Conservation (phyloP, 331 rosid species). For the Telfairia occidentalis region DNA sequence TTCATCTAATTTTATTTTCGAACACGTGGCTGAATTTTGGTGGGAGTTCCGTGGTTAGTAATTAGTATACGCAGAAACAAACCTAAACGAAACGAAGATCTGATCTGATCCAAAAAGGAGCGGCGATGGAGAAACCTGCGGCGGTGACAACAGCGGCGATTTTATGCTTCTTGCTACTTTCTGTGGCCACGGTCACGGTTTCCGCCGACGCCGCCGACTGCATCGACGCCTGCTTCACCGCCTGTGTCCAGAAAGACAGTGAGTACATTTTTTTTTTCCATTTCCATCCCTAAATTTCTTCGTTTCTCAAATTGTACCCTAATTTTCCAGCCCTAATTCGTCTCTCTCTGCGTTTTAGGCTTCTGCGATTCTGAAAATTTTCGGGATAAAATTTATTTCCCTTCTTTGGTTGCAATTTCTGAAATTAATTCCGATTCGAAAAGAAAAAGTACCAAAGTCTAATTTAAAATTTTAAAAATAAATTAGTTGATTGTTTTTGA, state of each 20-base stretch:
- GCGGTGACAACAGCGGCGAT: neutral
- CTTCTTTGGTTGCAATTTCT: neutral
- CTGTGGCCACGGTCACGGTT: neutral
- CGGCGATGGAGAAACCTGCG: neutral
- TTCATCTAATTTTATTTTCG: too few species aligned
- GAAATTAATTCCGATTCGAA: neutral
- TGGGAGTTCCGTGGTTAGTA: neutral
- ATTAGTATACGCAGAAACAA: neutral
- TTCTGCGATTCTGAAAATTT: neutral
- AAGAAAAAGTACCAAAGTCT: too few species aligned
- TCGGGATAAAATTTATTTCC: too few species aligned
- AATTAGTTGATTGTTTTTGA: too few species aligned
- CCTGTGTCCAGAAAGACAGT: conserved; percentile 5
- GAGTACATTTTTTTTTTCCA: neutral
- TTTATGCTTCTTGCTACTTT: neutral
- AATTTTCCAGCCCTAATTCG: neutral
- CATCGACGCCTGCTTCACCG: conserved; percentile 10
- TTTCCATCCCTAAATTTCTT: neutral
- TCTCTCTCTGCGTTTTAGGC: neutral
- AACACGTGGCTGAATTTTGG: neutral
- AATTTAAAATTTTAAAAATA: too few species aligned
- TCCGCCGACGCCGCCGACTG: neutral
- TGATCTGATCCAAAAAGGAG: neutral
- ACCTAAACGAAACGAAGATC: neutral
- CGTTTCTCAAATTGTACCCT: neutral